Percentiles rank a stretch among this genome's conserved stretches.
phyloP scores from a whole-genome alignment of 2,329 filamentous ascomycete species.

The Anisogramma anomala region DNA sequence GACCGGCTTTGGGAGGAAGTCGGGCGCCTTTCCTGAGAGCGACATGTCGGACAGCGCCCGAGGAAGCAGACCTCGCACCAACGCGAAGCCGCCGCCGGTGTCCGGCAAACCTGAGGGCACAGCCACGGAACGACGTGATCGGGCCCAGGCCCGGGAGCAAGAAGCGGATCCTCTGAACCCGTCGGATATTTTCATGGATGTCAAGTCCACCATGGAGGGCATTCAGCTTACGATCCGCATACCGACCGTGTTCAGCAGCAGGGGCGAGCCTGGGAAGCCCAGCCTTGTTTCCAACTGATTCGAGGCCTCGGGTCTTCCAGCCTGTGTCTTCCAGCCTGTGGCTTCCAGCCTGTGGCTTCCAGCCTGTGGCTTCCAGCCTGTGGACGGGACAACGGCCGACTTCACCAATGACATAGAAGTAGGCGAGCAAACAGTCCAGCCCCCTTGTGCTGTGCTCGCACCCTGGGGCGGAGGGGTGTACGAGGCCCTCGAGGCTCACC shows the following conservation, averaged over 20 bases:
- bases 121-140: conserved; percentile 24
- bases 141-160: conserved; percentile 26
- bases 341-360: no score
- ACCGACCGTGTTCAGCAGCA: conserved; percentile 39
- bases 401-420: no score
- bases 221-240: conserved; percentile 48
- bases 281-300: conserved; percentile 24
- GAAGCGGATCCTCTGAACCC: conserved; percentile 26
- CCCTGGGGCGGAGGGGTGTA: no score
- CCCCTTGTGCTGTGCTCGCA: no score
- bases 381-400: no score
- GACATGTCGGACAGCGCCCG: conserved; percentile 14
- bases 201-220: conserved; percentile 45
- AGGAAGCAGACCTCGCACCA: conserved; percentile 13
- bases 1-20: conserved; percentile 19
- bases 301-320: no score
- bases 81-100: conserved; percentile 12
- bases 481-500: not conserved
- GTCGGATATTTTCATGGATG: conserved; percentile 44
- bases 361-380: no score
- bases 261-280: conserved; percentile 19
- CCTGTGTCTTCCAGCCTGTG: no score
- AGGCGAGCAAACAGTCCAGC: no score
- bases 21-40: conserved; percentile 17
- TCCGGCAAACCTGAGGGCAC: conserved; percentile 18